Evolutionary conservation across 306 rosid genomes (phyloP).

Genomic region (Erythrophleum fordii): DNA sequence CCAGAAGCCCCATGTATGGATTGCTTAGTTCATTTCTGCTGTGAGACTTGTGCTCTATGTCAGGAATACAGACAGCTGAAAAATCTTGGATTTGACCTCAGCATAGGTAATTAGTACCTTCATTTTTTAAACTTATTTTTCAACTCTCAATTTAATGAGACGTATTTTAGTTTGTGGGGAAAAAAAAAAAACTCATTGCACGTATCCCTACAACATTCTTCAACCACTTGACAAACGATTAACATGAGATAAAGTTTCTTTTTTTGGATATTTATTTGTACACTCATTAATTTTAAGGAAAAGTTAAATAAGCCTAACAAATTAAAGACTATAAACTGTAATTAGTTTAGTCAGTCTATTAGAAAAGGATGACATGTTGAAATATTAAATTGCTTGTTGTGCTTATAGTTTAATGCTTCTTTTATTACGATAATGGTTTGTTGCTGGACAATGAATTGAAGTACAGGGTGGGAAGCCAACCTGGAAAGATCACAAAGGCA

Average conservation of each 20-base stretch:
- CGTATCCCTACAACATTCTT: too few species aligned
- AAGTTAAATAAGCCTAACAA: too few species aligned
- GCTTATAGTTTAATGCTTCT: not conserved
- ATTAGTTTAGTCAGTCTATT: too few species aligned
- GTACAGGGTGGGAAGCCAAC: conserved; percentile 73
- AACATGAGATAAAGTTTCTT: too few species aligned
- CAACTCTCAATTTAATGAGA: too few species aligned
- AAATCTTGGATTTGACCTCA: conserved; percentile 63
- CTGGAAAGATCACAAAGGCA: conserved; percentile 48
- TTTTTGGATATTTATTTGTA: too few species aligned
- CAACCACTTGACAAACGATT: too few species aligned
- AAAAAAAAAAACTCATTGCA: too few species aligned
- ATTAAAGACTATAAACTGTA: too few species aligned
- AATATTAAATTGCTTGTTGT: not conserved
- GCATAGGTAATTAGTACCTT: conserved; percentile 52
- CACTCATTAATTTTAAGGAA: too few species aligned
- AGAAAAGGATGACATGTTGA: not conserved
- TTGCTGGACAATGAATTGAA: conserved; percentile 25
- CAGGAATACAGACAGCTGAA: conserved; percentile 79
- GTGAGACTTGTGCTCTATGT: conserved; percentile 69
- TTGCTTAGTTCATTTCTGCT: conserved; percentile 72
- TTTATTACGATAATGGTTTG: not conserved
- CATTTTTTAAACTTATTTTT: not conserved
- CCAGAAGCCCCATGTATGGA: conserved; percentile 76
- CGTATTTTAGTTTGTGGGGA: too few species aligned